Base-by-base conservation (phyloP, 257 asterid species). In the Capsicum pubescens region DNA sequence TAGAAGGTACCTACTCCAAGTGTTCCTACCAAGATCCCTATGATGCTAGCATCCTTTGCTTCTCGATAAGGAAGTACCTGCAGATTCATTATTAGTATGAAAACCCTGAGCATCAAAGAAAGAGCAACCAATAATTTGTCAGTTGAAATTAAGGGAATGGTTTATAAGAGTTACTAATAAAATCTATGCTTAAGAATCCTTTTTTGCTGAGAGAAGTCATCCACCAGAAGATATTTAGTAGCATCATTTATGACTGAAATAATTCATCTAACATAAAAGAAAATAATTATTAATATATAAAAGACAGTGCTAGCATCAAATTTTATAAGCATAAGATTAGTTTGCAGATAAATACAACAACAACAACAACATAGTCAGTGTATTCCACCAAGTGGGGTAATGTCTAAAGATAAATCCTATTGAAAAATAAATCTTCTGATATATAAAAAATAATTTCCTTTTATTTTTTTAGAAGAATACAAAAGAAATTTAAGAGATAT, bases 21-120 rank as follows among this genome's bases (percentile, higher is more conserved):
- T 56, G 99, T 94, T 83, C 99, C 99, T 50, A 96, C 98, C 95
- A 96, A 88, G 89, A 96, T 94, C 46, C 99, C 99, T 56, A 96
- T 89, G 90, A 94, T 94, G 88, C 89, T 92, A 71, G 99, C 99
- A 90, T 96, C 99, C 92, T 94, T 96, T 72, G 98, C 98, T 96
- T 96, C 89, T 96, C 98, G 83, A 94, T 94, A 79, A 96, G 93
- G 91, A 91, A 96, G 88, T 96, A 96, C 90, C 99, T 96, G 91
- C 87, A 79, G 61, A 76, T 69, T 60, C 84, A 59, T 68, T 21
- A 81, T 32, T 84, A 79, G 11, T 9, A 15, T 42, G 32, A 52
- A 48, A 36, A 64, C 56, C 50, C 4, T 6, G 50, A 79, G 79
- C 9, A 55, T 44, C 17, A 48, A 72, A 61, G 64, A 46, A 84